Evolutionary conservation across 495 filamentous ascomycete species (phyloP).

Genomic region (Penicillium odoratum): DNA sequence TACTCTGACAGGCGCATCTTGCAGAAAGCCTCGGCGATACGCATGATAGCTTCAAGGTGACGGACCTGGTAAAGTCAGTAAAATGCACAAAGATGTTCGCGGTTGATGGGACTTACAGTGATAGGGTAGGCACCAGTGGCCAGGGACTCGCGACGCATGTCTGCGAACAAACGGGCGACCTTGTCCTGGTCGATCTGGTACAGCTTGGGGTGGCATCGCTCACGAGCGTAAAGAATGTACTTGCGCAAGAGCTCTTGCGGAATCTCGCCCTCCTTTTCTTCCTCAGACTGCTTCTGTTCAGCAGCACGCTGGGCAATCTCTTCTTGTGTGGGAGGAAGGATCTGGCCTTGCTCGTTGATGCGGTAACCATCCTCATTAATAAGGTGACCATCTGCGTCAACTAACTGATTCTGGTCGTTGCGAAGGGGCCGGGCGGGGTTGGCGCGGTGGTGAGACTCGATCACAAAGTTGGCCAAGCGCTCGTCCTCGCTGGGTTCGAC

Average conservation of each 20-base stretch:
- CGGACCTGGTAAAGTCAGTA: constrained; percentile 67
- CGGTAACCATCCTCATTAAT: constrained; percentile 50
- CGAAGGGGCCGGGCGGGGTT: constrained; percentile 67
- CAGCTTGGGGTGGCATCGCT: constrained; percentile 86
- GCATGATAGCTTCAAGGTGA: constrained; percentile 96
- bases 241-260: constrained; percentile 91
- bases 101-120: constrained; percentile 64
- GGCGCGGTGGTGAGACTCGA: constrained; percentile 85
- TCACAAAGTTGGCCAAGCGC: constrained; percentile 90
- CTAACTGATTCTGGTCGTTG: constrained; percentile 55
- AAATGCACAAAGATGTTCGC: neutral
- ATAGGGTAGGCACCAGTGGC: constrained; percentile 97
- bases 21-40: constrained; percentile 87
- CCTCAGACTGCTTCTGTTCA: constrained; percentile 47
- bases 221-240: constrained; percentile 95
- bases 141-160: constrained; percentile 90
- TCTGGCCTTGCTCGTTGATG: constrained; percentile 34
- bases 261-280: constrained; percentile 74
- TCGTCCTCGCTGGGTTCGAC: constrained; percentile 98
- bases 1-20: constrained; percentile 96
- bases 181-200: constrained; percentile 99
- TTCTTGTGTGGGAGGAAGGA: constrained; percentile 37
- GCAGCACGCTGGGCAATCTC: constrained; percentile 37
- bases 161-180: constrained; percentile 87
- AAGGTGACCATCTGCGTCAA: constrained; percentile 60